Base-by-base conservation (phyloP, 805 yeast genomes). In the Yamadazyma kitorensis region DNA sequence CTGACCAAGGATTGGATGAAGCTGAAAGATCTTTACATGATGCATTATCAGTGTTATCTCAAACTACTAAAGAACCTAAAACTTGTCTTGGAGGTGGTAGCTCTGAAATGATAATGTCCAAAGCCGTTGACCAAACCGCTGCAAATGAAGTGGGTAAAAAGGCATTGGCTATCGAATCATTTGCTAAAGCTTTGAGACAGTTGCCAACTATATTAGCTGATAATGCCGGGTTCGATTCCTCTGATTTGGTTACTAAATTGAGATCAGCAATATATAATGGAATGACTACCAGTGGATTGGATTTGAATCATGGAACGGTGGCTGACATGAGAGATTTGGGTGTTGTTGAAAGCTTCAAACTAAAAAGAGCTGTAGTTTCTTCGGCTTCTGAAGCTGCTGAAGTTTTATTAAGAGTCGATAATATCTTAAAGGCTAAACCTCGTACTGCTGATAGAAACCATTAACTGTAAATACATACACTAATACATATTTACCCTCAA, bases 371-470 rank as follows among this genome's bases (percentile, higher is more conserved):
- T 2, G 98, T 94, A 11, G 97, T 93, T 12, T 77, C 88, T 10
- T 82, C 94, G 29, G 98, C 98, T 10, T 73, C 95, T n/a, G 99
- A 93, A 68, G 98, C 98, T 20, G 94, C 98, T 4, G 98, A 93
- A 68, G 89, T 93, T 30, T 74, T 93, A 47, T 68, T 93, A 52
- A 80, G 99, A 57, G 99, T 93, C 27, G 99, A 93, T 59, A 91
- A 93, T 61, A 93, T 93, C 47, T 86, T 93, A 44, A 80, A 96
- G 48, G 98, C 98, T 21, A 89, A 86, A 60, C 98, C 99, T 44
- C 76, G 98, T 65, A 89, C 98, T 27, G 96, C 97, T 25, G 91
- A 85, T 66, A 77, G 96, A 71, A 81, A 77, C 47, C 68, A 55
- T 40, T 61, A 54, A 39, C 19, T 23, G 9, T 8, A 12, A 12